A percentile compares a stretch with the other conserved stretches of the same genome.
phyloP scores from a whole-genome alignment of 2,329 filamentous ascomycete species.

The Monilinia fructigena region DNA sequence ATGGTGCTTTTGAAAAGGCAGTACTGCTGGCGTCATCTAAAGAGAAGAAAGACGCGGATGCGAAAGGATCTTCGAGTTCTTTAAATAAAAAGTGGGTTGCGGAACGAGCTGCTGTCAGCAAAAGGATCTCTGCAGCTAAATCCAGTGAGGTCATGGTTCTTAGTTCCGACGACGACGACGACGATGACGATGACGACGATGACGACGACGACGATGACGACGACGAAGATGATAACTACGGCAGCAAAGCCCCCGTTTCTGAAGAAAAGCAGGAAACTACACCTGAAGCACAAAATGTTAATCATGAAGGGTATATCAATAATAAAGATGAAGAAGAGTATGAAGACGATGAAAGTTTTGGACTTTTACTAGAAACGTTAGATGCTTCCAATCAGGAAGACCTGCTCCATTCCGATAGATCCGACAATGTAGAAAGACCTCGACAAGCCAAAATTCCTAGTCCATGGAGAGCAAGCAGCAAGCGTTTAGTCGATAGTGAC shows the following conservation, averaged over 20 bases:
- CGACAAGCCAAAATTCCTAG: conserved; percentile 39
- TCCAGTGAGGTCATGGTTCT: conserved; percentile 33
- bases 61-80: conserved; percentile 13
- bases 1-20: neutral
- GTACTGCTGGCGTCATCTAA: conserved; percentile 28
- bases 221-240: neutral
- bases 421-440: conserved; percentile 31
- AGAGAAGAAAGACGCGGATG: conserved; percentile 33
- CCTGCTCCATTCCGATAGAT: conserved; percentile 27
- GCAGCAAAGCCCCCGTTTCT: conserved; percentile 36
- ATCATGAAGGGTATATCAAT: neutral
- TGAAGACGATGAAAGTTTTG: conserved; percentile 39
- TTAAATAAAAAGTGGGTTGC: conserved; percentile 32
- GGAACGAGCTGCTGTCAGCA: conserved; percentile 34
- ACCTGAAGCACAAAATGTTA: neutral
- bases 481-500: conserved; percentile 38
- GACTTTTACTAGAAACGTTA: conserved; percentile 38
- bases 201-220: neutral
- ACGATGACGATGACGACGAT: neutral
- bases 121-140: conserved; percentile 31
- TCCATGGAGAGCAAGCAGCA: conserved; percentile 39
- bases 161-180: conserved; percentile 25
- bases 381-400: conserved; percentile 34
- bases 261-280: conserved; percentile 37
- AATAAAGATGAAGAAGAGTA: conserved; percentile 13